Evolutionary conservation across 225 moss, liverwort and hornwort genomes (phyloP).

Genomic region (Sphagnum tenellum): DNA sequence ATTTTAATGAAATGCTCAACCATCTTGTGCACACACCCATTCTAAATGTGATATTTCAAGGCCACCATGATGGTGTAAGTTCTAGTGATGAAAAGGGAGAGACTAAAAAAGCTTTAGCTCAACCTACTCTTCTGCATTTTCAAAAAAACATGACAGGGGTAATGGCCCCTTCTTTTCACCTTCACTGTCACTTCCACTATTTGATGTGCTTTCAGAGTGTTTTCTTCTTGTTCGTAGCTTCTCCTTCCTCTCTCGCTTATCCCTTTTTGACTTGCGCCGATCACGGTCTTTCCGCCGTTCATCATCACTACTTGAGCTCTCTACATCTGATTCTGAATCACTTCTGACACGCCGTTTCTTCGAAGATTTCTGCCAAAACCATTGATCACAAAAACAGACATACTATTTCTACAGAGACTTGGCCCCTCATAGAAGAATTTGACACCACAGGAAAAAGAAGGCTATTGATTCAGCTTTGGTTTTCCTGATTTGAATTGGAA

Average conservation of each 20-base stretch:
- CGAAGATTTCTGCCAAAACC: slow-evolving; percentile 60
- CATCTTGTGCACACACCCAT: too few relatives aligned
- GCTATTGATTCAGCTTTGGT: too few relatives aligned
- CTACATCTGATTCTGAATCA: slow-evolving; percentile 73
- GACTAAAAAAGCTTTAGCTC: neutral
- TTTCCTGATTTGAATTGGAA: too few relatives aligned
- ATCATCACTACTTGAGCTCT: slow-evolving; percentile 76
- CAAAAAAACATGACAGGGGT: slow-evolving; percentile 84
- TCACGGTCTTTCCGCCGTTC: slow-evolving; percentile 71
- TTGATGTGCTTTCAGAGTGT: slow-evolving; percentile 61
- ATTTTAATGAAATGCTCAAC: too few relatives aligned
- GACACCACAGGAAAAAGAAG: neutral
- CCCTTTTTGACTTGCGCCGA: slow-evolving; percentile 52
- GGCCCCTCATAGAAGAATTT: too few relatives aligned
- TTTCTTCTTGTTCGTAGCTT: slow-evolving; percentile 77
- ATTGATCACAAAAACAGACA: neutral
- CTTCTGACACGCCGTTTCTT: slow-evolving; percentile 73
- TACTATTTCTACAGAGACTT: neutral
- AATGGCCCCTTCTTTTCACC: slow-evolving; percentile 59
- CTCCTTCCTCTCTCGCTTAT: slow-evolving; percentile 62
- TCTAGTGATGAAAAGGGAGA: too few relatives aligned
- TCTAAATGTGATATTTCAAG: too few relatives aligned
- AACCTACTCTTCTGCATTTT: slow-evolving; percentile 59
- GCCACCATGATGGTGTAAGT: too few relatives aligned
- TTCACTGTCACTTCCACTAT: slow-evolving; percentile 70